Evolutionary conservation across 2,329 filamentous ascomycete genomes (phyloP).

Genomic region (Gyromitra esculenta): DNA sequence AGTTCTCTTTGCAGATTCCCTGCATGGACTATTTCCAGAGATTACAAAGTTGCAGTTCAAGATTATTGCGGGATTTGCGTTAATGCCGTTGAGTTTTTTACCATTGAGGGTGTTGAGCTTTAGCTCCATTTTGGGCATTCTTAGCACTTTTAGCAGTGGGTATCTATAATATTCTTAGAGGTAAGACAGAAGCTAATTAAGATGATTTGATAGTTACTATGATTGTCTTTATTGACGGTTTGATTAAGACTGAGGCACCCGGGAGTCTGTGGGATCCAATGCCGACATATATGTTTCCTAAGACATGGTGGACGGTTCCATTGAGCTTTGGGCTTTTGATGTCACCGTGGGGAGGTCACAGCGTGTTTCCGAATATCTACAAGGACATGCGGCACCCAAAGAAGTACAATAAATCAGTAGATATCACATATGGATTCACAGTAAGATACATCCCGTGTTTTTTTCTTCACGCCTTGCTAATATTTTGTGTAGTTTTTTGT

Average conservation of each 20-base stretch:
- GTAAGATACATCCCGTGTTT: constrained; percentile 7
- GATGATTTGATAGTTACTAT: constrained; percentile 71
- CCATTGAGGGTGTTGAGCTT: constrained; percentile 86
- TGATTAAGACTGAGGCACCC: constrained; percentile 79
- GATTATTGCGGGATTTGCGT: constrained; percentile 77
- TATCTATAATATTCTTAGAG: constrained; percentile 57
- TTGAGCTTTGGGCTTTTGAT: constrained; percentile 90
- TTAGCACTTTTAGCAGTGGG: constrained; percentile 87
- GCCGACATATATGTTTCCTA: constrained; percentile 80
- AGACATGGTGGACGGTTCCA: constrained; percentile 86
- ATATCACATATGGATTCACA: constrained; percentile 85
- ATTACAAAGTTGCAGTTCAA: constrained; percentile 81
- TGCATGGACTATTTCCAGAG: constrained; percentile 79
- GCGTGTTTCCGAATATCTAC: constrained; percentile 85
- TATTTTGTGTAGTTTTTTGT: constrained; percentile 69
- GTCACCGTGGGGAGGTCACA: constrained; percentile 78
- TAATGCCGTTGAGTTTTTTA: constrained; percentile 84
- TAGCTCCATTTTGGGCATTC: constrained; percentile 90
- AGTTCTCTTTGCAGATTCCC: constrained; percentile 91
- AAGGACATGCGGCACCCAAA: constrained; percentile 81
- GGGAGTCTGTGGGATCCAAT: constrained; percentile 86
- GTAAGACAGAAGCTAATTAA: neutral
- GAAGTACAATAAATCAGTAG: constrained; percentile 77
- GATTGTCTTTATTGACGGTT: constrained; percentile 84
- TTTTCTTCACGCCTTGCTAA: constrained; percentile 58